A percentile compares a stretch with the other conserved stretches of the same genome.
Conservation (phyloP, 2,329 filamentous ascomycete species). For the Camillea tinctor region DNA sequence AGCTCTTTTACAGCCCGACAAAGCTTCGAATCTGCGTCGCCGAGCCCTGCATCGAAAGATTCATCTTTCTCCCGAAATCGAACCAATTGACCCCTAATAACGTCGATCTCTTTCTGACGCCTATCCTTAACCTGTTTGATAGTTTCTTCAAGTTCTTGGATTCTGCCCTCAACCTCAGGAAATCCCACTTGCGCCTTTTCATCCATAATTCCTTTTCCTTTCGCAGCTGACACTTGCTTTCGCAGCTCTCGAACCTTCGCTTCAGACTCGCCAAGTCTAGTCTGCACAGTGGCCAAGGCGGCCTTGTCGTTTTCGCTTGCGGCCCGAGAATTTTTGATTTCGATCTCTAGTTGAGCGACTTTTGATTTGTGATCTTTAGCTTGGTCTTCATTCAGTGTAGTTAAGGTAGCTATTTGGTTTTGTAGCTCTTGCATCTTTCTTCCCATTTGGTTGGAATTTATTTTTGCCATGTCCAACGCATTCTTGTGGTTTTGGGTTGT, state of each 20-base stretch:
- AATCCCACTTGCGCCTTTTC: not conserved
- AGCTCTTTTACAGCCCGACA: no score
- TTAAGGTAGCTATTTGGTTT: not conserved
- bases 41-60: no score
- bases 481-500: no score
- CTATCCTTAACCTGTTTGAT: not conserved
- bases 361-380: not conserved
- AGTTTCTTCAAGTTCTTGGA: not conserved
- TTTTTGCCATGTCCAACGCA: no score
- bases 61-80: no score
- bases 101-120: no score
- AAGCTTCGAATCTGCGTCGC: no score
- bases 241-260: not conserved
- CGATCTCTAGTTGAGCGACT: not conserved
- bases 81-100: no score
- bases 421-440: no score
- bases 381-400: not conserved
- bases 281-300: not conserved
- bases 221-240: not conserved
- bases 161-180: not conserved
- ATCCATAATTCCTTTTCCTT: not conserved
- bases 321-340: not conserved
- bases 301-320: not conserved
- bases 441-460: no score
- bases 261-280: not conserved